Evolutionary conservation across 352 stramenopile species (phyloP).

Genomic region (Phytopythium helicoides): DNA sequence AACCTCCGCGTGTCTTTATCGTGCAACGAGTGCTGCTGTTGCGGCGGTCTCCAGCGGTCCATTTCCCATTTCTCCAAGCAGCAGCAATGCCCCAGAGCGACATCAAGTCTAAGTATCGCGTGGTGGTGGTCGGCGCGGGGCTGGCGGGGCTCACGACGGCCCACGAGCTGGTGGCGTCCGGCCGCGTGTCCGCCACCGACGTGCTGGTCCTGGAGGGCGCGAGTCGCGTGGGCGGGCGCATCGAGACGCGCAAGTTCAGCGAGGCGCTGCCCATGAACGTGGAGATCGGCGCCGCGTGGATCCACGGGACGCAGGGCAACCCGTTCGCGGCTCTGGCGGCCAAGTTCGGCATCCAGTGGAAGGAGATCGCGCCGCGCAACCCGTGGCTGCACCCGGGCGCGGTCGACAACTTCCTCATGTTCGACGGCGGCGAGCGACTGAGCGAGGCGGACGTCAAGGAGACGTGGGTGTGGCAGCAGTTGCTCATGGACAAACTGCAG

Average conservation of each 20-base stretch:
- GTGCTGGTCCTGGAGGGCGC: slow-evolving; percentile 51
- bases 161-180: slow-evolving; percentile 32
- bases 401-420: slow-evolving; percentile 49
- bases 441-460: slow-evolving; percentile 22
- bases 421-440: slow-evolving; percentile 23
- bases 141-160: slow-evolving; percentile 12
- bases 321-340: slow-evolving; percentile 35
- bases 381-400: slow-evolving; percentile 50
- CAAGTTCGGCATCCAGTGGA: slow-evolving; percentile 37
- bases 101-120: too few relatives aligned
- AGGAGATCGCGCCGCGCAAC: slow-evolving; percentile 51
- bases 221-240: slow-evolving; percentile 44
- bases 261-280: slow-evolving; percentile 35
- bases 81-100: too few relatives aligned
- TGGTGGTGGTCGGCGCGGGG: neutral
- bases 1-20: too few relatives aligned
- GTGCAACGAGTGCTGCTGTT: too few relatives aligned
- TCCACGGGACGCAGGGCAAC: slow-evolving; percentile 49
- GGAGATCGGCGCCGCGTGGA: slow-evolving; percentile 58
- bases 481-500: slow-evolving; percentile 45
- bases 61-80: too few relatives aligned
- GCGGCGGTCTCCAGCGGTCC: too few relatives aligned
- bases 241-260: slow-evolving; percentile 56
- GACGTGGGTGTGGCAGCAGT: slow-evolving; percentile 44
- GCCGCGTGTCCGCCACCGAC: slow-evolving; percentile 19